phyloP scores from a whole-genome alignment of 805 yeast genomes.

The Wickerhamiella dianesei region DNA sequence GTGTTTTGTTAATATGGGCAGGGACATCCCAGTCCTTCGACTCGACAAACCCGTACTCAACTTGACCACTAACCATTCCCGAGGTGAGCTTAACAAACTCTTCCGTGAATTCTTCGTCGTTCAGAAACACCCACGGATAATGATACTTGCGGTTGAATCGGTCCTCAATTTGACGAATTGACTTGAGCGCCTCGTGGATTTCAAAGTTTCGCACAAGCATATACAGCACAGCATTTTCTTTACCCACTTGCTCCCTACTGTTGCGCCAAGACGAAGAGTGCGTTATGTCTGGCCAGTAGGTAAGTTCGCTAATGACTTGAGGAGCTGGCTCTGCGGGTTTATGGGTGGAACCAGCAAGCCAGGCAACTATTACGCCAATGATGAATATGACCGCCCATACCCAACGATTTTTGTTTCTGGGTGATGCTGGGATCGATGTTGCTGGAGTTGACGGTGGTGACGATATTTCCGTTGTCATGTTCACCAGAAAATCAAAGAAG shows the following conservation, averaged over 20 bases:
- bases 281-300: slow-evolving; percentile 19
- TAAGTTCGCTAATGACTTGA: slow-evolving; percentile 11
- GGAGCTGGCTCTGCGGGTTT: not conserved
- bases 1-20: slow-evolving; percentile 46
- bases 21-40: slow-evolving; percentile 77
- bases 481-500: too few relatives aligned
- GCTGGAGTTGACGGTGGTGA: not conserved
- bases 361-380: not conserved
- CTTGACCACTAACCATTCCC: slow-evolving; percentile 59
- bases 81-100: slow-evolving; percentile 61
- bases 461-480: not conserved
- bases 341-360: not conserved
- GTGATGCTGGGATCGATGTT: not conserved
- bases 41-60: slow-evolving; percentile 71
- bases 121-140: slow-evolving; percentile 92
- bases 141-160: slow-evolving; percentile 68
- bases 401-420: not conserved
- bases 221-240: slow-evolving; percentile 71
- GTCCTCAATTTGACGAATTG: slow-evolving; percentile 82
- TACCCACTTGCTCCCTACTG: slow-evolving; percentile 31
- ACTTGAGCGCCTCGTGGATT: slow-evolving; percentile 51
- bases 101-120: slow-evolving; percentile 72
- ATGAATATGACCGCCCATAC: not conserved
- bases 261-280: slow-evolving; percentile 4
- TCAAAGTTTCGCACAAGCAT: slow-evolving; percentile 83